Conservation (phyloP, 805 yeast genomes). For the Candida andamanensis region DNA sequence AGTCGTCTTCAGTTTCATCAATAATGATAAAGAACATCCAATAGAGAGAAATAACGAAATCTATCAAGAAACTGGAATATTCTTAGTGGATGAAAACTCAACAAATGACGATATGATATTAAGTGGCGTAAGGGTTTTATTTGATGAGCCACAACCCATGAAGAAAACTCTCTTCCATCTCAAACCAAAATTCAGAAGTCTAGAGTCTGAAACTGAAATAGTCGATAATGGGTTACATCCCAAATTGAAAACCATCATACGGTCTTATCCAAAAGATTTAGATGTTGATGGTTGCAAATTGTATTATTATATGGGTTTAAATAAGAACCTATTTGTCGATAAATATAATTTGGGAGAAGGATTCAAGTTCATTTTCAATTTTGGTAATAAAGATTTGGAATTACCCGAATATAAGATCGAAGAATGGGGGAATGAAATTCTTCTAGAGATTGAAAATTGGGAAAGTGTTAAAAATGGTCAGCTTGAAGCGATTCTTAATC, state of each 20-base stretch:
- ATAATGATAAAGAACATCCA: conserved; percentile 1
- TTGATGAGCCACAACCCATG: conserved; percentile 14
- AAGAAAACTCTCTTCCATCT: conserved; percentile 38
- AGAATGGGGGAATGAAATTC: conserved; percentile 38
- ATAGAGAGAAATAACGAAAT: conserved; percentile 1
- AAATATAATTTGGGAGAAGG: conserved; percentile 28
- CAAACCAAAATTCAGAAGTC: conserved; percentile 22
- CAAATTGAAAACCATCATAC: conserved; percentile 15
- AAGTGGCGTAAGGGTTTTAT: conserved; percentile 29
- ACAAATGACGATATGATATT: conserved; percentile 30
- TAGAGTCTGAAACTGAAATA: conserved; percentile 1
- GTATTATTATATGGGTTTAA: conserved; percentile 28
- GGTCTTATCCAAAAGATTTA: conserved; percentile 3
- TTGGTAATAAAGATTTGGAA: conserved; percentile 34
- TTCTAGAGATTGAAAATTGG: conserved; percentile 21
- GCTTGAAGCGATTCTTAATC: conserved; percentile 19
- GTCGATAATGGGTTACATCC: conserved; percentile 35
- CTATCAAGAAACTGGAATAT: conserved; percentile 35
- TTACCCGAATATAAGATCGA: conserved; percentile 32
- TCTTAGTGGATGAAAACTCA: conserved; percentile 24
- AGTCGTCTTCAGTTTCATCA: conserved; percentile 10
- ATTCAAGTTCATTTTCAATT: conserved; percentile 18
- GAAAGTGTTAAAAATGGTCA: no score
- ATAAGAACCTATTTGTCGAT: conserved; percentile 32
- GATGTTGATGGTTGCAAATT: conserved; percentile 28